Percentiles rank a stretch among this genome's conserved stretches.
Conservation (phyloP, 768 basidiomycete genomes). For the Ramaria sp. region DNA sequence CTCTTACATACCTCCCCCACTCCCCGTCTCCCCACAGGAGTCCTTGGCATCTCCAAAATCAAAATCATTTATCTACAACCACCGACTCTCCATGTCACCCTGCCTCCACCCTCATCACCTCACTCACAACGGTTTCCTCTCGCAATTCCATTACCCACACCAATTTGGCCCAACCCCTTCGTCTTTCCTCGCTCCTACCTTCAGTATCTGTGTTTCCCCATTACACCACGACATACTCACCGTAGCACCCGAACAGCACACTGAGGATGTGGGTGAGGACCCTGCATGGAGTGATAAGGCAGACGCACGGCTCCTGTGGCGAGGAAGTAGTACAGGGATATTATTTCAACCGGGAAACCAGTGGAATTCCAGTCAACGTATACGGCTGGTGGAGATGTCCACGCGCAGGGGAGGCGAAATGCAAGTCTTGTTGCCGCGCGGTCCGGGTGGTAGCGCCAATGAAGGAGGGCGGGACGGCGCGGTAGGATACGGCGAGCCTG, state of each 20-base stretch:
- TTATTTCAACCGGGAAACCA: constrained; percentile 25
- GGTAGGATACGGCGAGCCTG: not conserved
- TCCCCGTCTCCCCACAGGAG: not conserved
- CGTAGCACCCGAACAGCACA: constrained; percentile 39
- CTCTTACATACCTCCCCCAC: too few relatives aligned
- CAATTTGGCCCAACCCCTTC: constrained; percentile 34
- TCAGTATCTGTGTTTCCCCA: constrained; percentile 38
- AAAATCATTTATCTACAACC: constrained; percentile 37
- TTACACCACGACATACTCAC: constrained; percentile 49
- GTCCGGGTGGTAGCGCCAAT: constrained; percentile 8
- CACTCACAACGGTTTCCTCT: constrained; percentile 39
- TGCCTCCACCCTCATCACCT: constrained; percentile 33
- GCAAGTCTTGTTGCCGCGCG: constrained; percentile 26
- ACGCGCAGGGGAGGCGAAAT: constrained; percentile 32
- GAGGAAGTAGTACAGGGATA: constrained; percentile 67
- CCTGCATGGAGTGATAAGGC: constrained; percentile 54
- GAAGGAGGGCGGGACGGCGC: constrained; percentile 26
- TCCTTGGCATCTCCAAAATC: not conserved
- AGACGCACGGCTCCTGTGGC: constrained; percentile 57
- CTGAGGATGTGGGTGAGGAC: constrained; percentile 35
- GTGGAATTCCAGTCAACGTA: constrained; percentile 44
- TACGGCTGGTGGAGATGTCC: constrained; percentile 32
- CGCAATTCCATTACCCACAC: constrained; percentile 20
- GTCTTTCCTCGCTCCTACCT: constrained; percentile 35
- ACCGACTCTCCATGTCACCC: constrained; percentile 37